Base-by-base conservation (phyloP, 306 rosid genomes). In the Begonia fuchsioides region DNA sequence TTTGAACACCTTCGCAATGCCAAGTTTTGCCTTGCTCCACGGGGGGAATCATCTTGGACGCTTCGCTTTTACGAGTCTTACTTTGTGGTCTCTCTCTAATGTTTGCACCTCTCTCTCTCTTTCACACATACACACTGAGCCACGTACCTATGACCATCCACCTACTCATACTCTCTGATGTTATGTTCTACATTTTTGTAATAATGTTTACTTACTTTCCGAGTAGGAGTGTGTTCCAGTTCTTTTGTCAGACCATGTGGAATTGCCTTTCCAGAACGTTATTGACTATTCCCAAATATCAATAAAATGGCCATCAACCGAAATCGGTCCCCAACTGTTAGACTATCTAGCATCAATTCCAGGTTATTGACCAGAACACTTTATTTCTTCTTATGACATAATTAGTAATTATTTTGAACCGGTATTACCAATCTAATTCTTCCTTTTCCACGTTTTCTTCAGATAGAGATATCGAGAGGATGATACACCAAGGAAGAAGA, bases 41-140 rank as follows among this genome's bases (percentile, higher is more conserved):
- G 94, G 18, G 98, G 95, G 59, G 95, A 90, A 56, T 90, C 98
- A 46, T 90, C 98, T 15, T 90, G 98, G 98, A 81, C 95, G 20
- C 94, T 85, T 59, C 85, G 98, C 38, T 85, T 79, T 64, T 85
- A 85, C 1, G 98, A 92, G 87, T 74, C 96, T 3, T 90, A 64
- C 68, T 79, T 85, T 62, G 94, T 90, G 96, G 95, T 90, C 51
- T 62, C 64, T 71, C 61, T 67, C 65, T 64, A n/a, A n/a, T n/a
- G n/a, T n/a, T n/a, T n/a, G n/a, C n/a, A n/a, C n/a, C n/a, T n/a
- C n/a, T 71, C 61, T 67, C 65, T 64, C 64, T 15, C 43, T 26
- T 48, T 19, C 59, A 0, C 55, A 3, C 32, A 14, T 50, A 39
- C 59, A 19, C 53, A 52, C 20, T 14, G 38, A n/a, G 19, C 12